Evolutionary conservation across 1,139 yeast species (phyloP), one percentile per base, ranked within the genome.

Genomic region (Eremothecium cymbalariae): DNA sequence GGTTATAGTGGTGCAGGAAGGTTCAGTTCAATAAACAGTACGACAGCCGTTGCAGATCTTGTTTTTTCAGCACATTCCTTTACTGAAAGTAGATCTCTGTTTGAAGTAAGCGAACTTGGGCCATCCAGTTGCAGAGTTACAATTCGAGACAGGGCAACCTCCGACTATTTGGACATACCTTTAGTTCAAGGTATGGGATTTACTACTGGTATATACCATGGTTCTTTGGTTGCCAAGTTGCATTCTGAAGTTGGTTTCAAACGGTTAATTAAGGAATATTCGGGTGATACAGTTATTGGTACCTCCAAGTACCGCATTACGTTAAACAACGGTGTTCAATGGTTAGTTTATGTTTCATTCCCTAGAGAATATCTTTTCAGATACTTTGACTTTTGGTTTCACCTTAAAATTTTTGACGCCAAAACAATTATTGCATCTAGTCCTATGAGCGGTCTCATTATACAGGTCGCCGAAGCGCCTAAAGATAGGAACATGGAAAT

Each of bases 111-210:
- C n/a, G 65, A 73, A 9, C 64, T 72, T 63, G 68, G 67, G 31
- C 66, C 70, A 19, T 67, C 77, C 63, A 77, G 88, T 4, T 78
- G 69, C 12, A 58, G 62, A 21, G 74, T 70, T 8, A 63, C 66
- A 3, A 52, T 81, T 35, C 56, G 72, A 18, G 62, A 67, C 20
- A 44, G 55, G 2, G 41, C 55, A 11, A 50, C 50, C 26, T 32
- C 54, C 15, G 45, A 53, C 33, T 62, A 48, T 29, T 41, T 63
- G 20, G 60, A 59, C 23, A 34, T 59, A 21, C 75, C 78, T 4
- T 41, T 71, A 31, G 73, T 69, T 14, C 81, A 77, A 54, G 94
- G 94, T 42, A 78, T 79, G 83, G 94, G 94, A n/a, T 70, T 78
- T 45, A 72, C 74, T 8, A 72, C 85, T 26, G 81, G 74, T 21